Evolutionary conservation across 1,139 yeast genomes (phyloP).

Genomic region (Blastobotrys niveus): DNA sequence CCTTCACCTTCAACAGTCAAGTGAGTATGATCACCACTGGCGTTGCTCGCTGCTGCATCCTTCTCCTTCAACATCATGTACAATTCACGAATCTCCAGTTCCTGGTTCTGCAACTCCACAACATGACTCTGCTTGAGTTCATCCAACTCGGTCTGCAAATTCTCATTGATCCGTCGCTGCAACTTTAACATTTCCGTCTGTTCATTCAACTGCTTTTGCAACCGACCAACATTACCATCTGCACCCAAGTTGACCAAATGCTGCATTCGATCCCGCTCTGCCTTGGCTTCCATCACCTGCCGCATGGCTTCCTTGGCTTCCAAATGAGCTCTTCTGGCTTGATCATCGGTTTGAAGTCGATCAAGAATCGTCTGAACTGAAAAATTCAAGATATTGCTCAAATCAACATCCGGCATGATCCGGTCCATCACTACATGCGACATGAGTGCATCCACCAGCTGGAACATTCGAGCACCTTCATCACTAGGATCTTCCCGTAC

Average conservation of each 20-base stretch:
- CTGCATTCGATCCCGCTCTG: conserved; percentile 77
- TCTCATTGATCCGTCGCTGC: conserved; percentile 62
- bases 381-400: conserved; percentile 71
- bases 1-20: conserved; percentile 34
- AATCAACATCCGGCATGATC: conserved; percentile 48
- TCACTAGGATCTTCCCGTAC: conserved; percentile 40
- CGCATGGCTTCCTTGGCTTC: conserved; percentile 67
- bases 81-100: conserved; percentile 81
- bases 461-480: conserved; percentile 68
- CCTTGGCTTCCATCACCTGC: conserved; percentile 71
- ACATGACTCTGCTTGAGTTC: conserved; percentile 64
- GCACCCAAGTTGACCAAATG: conserved; percentile 75
- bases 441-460: conserved; percentile 75
- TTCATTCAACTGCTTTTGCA: conserved; percentile 66
- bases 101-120: conserved; percentile 77
- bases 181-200: conserved; percentile 62
- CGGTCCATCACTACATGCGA: conserved; percentile 66
- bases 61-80: conserved; percentile 53
- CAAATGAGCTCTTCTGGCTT: conserved; percentile 69
- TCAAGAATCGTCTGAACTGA: conserved; percentile 76
- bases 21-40: conserved; percentile 16
- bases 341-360: conserved; percentile 84
- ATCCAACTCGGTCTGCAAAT: conserved; percentile 59
- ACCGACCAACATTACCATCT: conserved; percentile 70
- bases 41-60: too few relatives aligned